Base-by-base conservation (phyloP, 2,329 filamentous ascomycete species). In the Cercospora beticola region DNA sequence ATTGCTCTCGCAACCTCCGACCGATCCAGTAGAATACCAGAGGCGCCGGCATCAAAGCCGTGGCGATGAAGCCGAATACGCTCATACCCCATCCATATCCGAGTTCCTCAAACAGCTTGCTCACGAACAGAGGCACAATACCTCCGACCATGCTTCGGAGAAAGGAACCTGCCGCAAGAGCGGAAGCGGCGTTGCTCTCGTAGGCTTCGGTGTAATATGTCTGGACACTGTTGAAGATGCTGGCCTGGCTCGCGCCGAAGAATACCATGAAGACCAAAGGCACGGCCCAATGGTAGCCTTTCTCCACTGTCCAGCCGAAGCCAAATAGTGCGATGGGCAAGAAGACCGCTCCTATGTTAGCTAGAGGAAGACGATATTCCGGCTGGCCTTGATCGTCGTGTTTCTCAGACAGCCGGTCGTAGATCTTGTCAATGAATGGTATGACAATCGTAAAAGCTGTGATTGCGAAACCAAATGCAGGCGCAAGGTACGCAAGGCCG, bases 201-300 rank as follows among this genome's bases (percentile, higher is more conserved):
- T 83, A 85, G 14, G 80, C 79, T 71, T 85, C 83, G 49, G 85
- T 85, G 73, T 84, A 85, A 74, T 86, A 85, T 54, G 86, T 86
- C 67, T 86, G 84, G 6, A 84, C 82, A 9, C 79, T 79, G 68
- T 85, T 86, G 71, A 86, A 78, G 23, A 85, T 84, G 71, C 83
- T 81, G 5, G 86, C 83, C 64, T 86, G 83, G 0, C 84, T 83
- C 5, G 85, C 79, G 4, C 84, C 84, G 67, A 84, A 85, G 72
- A 82, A 81, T 64, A 82, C 81, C 0, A 81, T 83, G 2, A 78
- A 76, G 0, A 78, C 72, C 14, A 83, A 78, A 4, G 79, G 77
- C 4, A 78, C 78, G 36, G 78, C 74, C 82, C 82, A 84, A 66
- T 81, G 78, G 0, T 73, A 70, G 23, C 79, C 75, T 49, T 76